Base-by-base conservation (phyloP, 2,329 filamentous ascomycete species). In the Fusarium albidum region DNA sequence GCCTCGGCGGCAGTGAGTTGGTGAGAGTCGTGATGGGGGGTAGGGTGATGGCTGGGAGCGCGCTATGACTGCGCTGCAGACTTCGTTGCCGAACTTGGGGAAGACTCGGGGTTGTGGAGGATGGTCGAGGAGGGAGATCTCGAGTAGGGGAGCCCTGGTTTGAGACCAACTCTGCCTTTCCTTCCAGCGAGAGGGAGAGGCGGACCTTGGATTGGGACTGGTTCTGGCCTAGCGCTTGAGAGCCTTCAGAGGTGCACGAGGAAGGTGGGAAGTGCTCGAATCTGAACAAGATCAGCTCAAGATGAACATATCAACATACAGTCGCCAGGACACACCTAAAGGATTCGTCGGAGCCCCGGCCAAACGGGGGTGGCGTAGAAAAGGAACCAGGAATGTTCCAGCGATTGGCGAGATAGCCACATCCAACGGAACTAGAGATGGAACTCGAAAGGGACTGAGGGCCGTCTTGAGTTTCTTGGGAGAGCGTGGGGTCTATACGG, bases 121-220 rank as follows among this genome's bases (percentile, higher is more conserved):
- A 53, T 76, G 81, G 62, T 77, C 65, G 76, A 74, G 65, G 81
- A 42, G 67, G 67, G 79, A 53, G 80, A 84, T 69, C 46, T 68
- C 67, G 44, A 86, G 88, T 63, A 49, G 90, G 89, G 3, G 88
- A 89, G 26, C 82, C 79, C 58, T 88, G 85, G 57, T 88, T 82
- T 48, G 88, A 85, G 17, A 93, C 85, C 44, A 97, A 81, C 66
- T 94, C 89, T n/a, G 94, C 94, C 69, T 93, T 94, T 62, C 94
- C 94, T 68, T 97, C 92, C 27, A 93, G 82, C 14, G 91, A 95
- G 68, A 95, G 86, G 2, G 91, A 92, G 25, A 97, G 80, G 41
- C 92, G 87, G 51, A 96, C 82, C 25, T 84, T 82, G n/a, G 78
- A 74, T 40, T 75, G 73, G 37, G 75, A 73, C 43, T 72, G 75